phyloP scores from a whole-genome alignment of 2,329 filamentous ascomycete species.

The Fusarium begoniae region DNA sequence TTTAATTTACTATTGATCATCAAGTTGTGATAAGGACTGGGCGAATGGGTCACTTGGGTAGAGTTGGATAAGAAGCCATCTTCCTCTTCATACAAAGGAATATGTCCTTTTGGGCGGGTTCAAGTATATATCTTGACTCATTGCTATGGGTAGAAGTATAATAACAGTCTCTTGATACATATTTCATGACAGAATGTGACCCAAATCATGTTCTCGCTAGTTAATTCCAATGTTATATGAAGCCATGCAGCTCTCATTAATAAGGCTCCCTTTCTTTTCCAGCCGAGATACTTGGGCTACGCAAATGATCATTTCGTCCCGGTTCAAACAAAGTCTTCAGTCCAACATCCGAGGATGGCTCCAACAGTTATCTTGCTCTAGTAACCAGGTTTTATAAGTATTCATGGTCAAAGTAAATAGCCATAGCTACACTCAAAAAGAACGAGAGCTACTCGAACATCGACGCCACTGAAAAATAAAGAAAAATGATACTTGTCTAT shows the following conservation, averaged over 20 bases:
- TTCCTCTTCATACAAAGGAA: neutral
- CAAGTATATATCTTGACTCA: neutral
- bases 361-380: neutral
- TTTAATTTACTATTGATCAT: neutral
- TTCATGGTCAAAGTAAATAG: neutral
- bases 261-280: neutral
- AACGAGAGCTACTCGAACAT: neutral
- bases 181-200: neutral
- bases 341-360: neutral
- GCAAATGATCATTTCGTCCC: neutral
- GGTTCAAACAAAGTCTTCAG: neutral
- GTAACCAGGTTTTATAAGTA: neutral
- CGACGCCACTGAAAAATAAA: neutral
- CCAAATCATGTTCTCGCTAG: neutral
- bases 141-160: neutral
- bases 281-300: neutral
- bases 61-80: neutral
- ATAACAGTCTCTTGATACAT: neutral
- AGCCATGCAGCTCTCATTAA: neutral
- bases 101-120: neutral
- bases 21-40: neutral
- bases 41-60: neutral
- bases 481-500: neutral
- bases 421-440: neutral
- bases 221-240: neutral